Conservation (phyloP, 805 yeast genomes). For the Yarrowia bubula region DNA sequence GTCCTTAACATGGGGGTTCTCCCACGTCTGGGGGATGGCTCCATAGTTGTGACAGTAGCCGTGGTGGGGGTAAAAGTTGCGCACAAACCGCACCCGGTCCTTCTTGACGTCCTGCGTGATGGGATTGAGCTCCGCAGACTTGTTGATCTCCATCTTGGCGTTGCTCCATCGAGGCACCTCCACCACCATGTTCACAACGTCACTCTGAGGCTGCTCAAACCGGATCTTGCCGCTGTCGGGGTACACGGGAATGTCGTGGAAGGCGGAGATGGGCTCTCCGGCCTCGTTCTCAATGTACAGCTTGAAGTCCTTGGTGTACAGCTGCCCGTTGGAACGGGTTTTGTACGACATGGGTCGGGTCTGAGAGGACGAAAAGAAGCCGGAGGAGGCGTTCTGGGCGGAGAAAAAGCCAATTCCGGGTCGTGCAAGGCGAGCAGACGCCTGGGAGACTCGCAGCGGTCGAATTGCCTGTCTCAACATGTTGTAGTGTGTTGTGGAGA, state of each 20-base stretch:
- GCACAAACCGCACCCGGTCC: conserved; percentile 70
- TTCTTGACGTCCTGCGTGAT: conserved; percentile 77
- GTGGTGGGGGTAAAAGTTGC: conserved; percentile 76
- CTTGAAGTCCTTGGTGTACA: conserved; percentile 78
- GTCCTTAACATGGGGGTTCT: conserved; percentile 68
- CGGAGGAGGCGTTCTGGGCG: not conserved
- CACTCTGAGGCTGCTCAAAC: conserved; percentile 31
- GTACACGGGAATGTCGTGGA: conserved; percentile 77
- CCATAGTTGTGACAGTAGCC: conserved; percentile 85
- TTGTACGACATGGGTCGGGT: conserved; percentile 48
- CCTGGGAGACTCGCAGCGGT: not conserved
- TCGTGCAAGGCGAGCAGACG: not conserved
- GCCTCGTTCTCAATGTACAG: conserved; percentile 78
- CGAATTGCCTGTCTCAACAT: not conserved
- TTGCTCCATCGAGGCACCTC: conserved; percentile 92
- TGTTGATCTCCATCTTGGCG: conserved; percentile 77
- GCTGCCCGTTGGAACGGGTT: conserved; percentile 82
- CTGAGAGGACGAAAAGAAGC: conserved; percentile 2
- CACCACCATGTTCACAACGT: conserved; percentile 70
- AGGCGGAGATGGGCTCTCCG: conserved; percentile 62
- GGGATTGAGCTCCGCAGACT: conserved; percentile 61
- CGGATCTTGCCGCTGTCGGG: conserved; percentile 73
- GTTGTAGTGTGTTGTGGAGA: not conserved
- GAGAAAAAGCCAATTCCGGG: not conserved
- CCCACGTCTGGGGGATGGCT: conserved; percentile 76